Conservation (phyloP, 306 rosid species). For the Psophocarpus tetragonolobus region DNA sequence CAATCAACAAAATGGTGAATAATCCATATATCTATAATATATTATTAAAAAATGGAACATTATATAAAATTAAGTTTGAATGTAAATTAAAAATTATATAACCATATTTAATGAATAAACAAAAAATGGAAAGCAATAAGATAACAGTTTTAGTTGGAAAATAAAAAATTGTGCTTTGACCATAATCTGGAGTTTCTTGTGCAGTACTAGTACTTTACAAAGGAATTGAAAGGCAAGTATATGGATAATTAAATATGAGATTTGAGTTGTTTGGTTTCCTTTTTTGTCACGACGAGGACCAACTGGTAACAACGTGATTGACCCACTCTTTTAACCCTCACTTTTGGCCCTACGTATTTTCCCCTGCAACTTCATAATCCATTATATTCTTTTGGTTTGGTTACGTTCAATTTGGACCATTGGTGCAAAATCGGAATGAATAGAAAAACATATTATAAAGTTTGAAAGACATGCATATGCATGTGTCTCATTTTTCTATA, state of each 20-base stretch:
- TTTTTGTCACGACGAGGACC: constrained; percentile 3
- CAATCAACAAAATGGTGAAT: too few relatives aligned
- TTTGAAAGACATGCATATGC: background rate
- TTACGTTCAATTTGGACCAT: background rate
- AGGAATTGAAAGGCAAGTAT: background rate
- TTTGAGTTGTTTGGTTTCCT: background rate
- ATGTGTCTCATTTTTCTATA: background rate
- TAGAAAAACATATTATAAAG: background rate
- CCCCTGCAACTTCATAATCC: constrained; percentile 6
- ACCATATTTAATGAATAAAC: background rate
- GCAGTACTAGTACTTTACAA: background rate
- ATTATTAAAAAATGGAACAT: background rate
- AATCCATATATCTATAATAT: too few relatives aligned
- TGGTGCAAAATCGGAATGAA: background rate
- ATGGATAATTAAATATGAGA: background rate
- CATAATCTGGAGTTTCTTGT: background rate
- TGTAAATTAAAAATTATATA: background rate
- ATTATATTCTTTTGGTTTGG: constrained; percentile 19
- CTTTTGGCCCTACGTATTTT: background rate
- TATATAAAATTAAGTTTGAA: background rate
- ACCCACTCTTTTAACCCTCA: constrained; percentile 21
- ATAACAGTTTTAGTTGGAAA: too few relatives aligned
- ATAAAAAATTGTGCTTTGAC: background rate
- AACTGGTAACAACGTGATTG: constrained; percentile 28
- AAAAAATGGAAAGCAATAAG: background rate